Evolutionary conservation across 2,329 filamentous ascomycete species (phyloP).

Genomic region (Apiospora koreana): DNA sequence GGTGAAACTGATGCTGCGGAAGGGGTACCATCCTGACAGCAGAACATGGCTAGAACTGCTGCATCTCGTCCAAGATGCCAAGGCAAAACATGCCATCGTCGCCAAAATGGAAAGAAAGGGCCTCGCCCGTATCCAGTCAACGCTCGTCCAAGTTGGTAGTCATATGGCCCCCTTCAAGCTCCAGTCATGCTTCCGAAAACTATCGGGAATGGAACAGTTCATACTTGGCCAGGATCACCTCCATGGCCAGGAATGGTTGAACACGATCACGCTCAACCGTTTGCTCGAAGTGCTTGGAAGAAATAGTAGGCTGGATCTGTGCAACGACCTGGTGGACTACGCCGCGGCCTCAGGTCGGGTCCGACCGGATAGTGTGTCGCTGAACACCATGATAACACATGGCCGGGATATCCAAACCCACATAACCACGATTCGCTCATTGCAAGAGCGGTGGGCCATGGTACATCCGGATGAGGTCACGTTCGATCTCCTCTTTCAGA

Average conservation of each 20-base stretch:
- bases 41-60: constrained; percentile 30
- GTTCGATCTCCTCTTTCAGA: constrained; percentile 27
- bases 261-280: constrained; percentile 27
- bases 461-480: constrained; percentile 23
- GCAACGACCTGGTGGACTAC: constrained; percentile 23
- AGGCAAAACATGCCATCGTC: constrained; percentile 46
- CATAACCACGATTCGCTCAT: constrained; percentile 15
- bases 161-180: constrained; percentile 25
- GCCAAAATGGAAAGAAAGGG: constrained; percentile 31
- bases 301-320: constrained; percentile 19
- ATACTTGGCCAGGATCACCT: constrained; percentile 21
- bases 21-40: constrained; percentile 22
- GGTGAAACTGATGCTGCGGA: constrained; percentile 29
- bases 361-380: constrained; percentile 22
- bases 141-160: constrained; percentile 24
- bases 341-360: constrained; percentile 13
- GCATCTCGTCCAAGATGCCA: constrained; percentile 42
- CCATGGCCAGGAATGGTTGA: constrained; percentile 28
- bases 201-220: constrained; percentile 19
- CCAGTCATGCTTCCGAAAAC: constrained; percentile 13
- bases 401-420: constrained; percentile 16
- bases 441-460: constrained; percentile 21
- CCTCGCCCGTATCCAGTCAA: constrained; percentile 22
- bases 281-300: constrained; percentile 29
- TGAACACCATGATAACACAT: constrained; percentile 33